Evolutionary conservation across 345 rosid species (phyloP), one percentile per base, ranked within the genome.

Genomic region (Brassica napus): DNA sequence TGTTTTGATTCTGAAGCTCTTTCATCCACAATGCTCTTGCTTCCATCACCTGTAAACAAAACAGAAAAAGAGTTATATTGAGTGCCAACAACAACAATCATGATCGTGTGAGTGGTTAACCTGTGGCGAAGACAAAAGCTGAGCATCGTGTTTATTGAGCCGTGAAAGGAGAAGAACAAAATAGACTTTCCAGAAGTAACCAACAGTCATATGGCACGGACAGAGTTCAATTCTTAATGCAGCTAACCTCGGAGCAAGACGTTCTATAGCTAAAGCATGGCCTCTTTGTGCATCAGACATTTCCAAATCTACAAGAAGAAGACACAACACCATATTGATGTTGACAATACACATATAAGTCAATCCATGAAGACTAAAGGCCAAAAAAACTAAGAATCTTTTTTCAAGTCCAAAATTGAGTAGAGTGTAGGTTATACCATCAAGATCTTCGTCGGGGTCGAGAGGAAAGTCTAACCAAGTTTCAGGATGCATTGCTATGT

Each of bases 171-270:
- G 74, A 85, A 95, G 97, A 16, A 93, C 91, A 77, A 92, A 95
- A 81, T 93, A 96, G 52, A 96, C 90, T 87, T 91, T 96, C 98
- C 99, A 96, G 83, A 96, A 93, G 89, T 93, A 86, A 80, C 82
- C 86, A 47, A 89, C 97, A 73, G 85, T 91, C 98, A 93, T 91
- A 86, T 88, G 89, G 75, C 91, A 91, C 0, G 98, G 97, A 79
- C 99, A 95, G 74, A 95, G 89, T 59, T 93, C 97, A 68, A 91
- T 84, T 84, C 98, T 87, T 1, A 93, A 83, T 57, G 92, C 94
- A 77, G 91, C 90, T 81, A 95, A 83, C 83, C 92, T 87, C 3
- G 97, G 94, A 34, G 92, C 88, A 59, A 89, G 90, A 69, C 82
- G 87, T 68, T 95, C 97, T 71, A 95, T 89, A 31, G 92, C 93